Percentiles rank a stretch among this genome's conserved stretches.
phyloP scores from a whole-genome alignment of 306 rosid genomes.

The Acmispon strigosus region DNA sequence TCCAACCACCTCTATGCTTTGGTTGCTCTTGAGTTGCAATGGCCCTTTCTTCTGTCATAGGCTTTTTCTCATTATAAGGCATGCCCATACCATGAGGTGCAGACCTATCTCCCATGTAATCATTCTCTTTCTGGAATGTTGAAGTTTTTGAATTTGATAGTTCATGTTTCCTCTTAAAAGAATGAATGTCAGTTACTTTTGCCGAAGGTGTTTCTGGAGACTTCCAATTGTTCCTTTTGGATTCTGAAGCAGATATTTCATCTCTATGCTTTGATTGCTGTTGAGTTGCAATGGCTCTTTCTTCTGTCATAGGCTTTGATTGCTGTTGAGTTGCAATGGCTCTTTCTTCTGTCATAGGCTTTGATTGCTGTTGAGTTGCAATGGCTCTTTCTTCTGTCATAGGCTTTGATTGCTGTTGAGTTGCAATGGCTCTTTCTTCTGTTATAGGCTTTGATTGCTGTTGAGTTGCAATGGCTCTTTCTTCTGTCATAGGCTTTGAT shows the following conservation, averaged over 20 bases:
- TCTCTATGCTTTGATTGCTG: slow-evolving; percentile 27
- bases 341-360: too few species aligned
- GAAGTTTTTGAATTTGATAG: slow-evolving; percentile 30
- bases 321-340: too few species aligned
- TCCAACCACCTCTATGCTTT: slow-evolving; percentile 34
- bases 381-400: too few species aligned
- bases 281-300: too few species aligned
- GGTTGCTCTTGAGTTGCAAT: slow-evolving; percentile 20
- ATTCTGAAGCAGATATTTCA: slow-evolving; percentile 33
- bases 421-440: too few species aligned
- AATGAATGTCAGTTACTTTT: slow-evolving; percentile 12
- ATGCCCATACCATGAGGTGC: slow-evolving; percentile 45
- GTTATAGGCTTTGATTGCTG: too few species aligned
- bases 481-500: too few species aligned
- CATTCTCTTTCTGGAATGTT: slow-evolving; percentile 39
- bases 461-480: too few species aligned
- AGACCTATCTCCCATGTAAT: slow-evolving; percentile 37
- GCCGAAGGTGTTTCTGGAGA: slow-evolving; percentile 41
- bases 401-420: too few species aligned
- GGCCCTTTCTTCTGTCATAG: slow-evolving; percentile 19
- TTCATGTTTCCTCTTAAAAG: slow-evolving; percentile 33
- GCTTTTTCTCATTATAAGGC: slow-evolving; percentile 34
- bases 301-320: too few species aligned
- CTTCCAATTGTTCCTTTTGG: slow-evolving; percentile 39
- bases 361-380: too few species aligned